These are phyloP conservation scores for Linnemannia schmuckeri DNA, from an alignment of 192 early-diverging fungal species.

Conservation along the genomic window DNA sequence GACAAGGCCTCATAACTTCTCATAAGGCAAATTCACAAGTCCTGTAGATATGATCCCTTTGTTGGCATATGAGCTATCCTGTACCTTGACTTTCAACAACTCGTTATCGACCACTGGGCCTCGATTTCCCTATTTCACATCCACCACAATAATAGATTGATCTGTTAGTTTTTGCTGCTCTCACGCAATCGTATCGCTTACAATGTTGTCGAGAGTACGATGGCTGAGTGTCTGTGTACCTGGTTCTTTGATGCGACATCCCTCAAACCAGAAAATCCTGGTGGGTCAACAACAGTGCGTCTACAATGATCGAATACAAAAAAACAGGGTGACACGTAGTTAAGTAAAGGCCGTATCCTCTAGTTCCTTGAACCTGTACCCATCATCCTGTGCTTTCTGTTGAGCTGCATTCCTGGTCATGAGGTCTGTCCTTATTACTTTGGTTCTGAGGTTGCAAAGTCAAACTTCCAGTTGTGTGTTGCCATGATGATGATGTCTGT, in stretches of 20 bases:
- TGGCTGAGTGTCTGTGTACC: slow-evolving; percentile 2
- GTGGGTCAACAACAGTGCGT: slow-evolving; percentile 36
- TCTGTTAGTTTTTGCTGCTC: background rate
- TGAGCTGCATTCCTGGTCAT: background rate
- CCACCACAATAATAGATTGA: background rate
- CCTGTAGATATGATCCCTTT: background rate
- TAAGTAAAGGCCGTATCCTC: background rate
- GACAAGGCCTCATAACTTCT: too few species aligned
- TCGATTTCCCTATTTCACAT: slow-evolving; percentile 9
- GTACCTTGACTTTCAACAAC: slow-evolving; percentile 53
- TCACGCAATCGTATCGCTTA: background rate
- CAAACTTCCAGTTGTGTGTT: slow-evolving; percentile 43
- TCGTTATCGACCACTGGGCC: slow-evolving; percentile 34
- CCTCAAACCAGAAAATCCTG: slow-evolving; percentile 44
- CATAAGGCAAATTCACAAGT: background rate
- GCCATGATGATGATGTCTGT: slow-evolving; percentile 18
- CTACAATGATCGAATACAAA: background rate
- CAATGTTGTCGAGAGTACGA: background rate
- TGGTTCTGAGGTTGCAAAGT: slow-evolving; percentile 46
- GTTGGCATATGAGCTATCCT: background rate
- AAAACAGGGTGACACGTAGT: background rate
- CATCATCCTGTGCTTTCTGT: background rate
- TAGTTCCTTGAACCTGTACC: background rate
- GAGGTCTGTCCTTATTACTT: slow-evolving; percentile 15
- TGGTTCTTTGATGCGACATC: slow-evolving; percentile 41